These are phyloP conservation scores for Spergularia marina DNA, from an alignment of 148 eudicot genomes.

Conservation along the genomic window DNA sequence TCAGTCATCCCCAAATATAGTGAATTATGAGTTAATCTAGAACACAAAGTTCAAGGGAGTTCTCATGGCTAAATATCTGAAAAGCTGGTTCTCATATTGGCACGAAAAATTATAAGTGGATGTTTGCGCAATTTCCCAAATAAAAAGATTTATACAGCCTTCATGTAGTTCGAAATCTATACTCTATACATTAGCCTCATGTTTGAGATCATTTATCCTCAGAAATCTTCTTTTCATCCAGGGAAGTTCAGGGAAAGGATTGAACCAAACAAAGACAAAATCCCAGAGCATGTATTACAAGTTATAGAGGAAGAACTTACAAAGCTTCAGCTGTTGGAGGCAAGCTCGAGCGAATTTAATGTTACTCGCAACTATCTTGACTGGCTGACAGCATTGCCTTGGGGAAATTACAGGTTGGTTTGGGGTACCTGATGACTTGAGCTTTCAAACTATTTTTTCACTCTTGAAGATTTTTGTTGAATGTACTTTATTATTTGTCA, in stretches of 20 bases:
- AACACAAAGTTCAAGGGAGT: not conserved
- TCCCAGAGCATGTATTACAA: conserved; percentile 92
- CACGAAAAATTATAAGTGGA: not conserved
- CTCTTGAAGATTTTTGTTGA: not conserved
- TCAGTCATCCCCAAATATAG: not conserved
- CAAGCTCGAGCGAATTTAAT: conserved; percentile 98
- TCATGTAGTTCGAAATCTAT: not conserved
- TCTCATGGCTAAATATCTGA: not conserved
- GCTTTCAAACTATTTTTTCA: not conserved
- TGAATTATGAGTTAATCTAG: not conserved
- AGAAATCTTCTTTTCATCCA: conserved; percentile 36
- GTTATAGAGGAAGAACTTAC: conserved; percentile 97
- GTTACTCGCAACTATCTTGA: conserved; percentile 98
- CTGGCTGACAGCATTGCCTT: conserved; percentile 97
- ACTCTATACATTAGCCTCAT: not conserved
- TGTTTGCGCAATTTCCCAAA: not conserved
- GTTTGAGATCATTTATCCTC: conserved; percentile 11
- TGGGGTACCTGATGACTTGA: conserved; percentile 7
- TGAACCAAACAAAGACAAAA: conserved; percentile 79
- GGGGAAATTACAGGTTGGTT: conserved; percentile 93
- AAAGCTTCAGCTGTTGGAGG: conserved; percentile 90
- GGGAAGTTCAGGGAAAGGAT: conserved; percentile 93
- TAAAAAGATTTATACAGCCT: not conserved
- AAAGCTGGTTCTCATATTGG: not conserved
- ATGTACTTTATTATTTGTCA: not conserved